Percentiles rank a stretch among this genome's conserved stretches.
phyloP scores from a whole-genome alignment of 345 rosid genomes.

The Raphanus sativus region DNA sequence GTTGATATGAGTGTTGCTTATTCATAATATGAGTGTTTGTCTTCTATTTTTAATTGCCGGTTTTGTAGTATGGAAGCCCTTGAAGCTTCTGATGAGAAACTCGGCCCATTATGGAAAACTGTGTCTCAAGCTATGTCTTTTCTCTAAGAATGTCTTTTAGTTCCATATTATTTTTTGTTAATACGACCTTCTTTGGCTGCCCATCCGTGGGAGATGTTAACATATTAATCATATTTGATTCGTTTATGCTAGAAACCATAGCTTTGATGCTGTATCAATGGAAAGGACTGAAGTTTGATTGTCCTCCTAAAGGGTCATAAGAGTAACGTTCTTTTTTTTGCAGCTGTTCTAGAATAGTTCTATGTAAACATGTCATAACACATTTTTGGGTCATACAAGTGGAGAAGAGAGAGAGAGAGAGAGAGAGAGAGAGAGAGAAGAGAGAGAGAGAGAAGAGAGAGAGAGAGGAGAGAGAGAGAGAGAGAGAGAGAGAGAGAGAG shows the following conservation, averaged over 20 bases:
- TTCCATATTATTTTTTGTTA: background rate
- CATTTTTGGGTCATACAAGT: background rate
- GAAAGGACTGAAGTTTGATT: background rate
- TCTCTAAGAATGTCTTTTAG: background rate
- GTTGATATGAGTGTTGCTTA: too few species aligned
- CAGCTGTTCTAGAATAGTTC: background rate
- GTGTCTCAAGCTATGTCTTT: background rate
- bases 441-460: too few species aligned
- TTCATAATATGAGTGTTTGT: constrained; percentile 85
- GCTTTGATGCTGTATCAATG: background rate
- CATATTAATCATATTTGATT: background rate
- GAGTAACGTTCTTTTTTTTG: background rate
- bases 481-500: too few species aligned
- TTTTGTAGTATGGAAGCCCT: constrained; percentile 44
- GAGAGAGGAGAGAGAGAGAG: too few species aligned
- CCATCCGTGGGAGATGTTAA: background rate
- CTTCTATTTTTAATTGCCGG: constrained; percentile 83
- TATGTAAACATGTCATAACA: background rate
- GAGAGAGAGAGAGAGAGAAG: too few species aligned
- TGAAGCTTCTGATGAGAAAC: constrained; percentile 18
- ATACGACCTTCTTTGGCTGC: background rate
- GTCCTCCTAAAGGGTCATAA: background rate
- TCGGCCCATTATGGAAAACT: background rate
- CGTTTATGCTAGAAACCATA: background rate
- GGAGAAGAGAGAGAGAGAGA: background rate